Percentiles rank a stretch among this genome's conserved stretches.
These are phyloP conservation scores for Kazachstania sp. DNA, from an alignment of 1,139 yeast genomes.

Conservation along the genomic window DNA sequence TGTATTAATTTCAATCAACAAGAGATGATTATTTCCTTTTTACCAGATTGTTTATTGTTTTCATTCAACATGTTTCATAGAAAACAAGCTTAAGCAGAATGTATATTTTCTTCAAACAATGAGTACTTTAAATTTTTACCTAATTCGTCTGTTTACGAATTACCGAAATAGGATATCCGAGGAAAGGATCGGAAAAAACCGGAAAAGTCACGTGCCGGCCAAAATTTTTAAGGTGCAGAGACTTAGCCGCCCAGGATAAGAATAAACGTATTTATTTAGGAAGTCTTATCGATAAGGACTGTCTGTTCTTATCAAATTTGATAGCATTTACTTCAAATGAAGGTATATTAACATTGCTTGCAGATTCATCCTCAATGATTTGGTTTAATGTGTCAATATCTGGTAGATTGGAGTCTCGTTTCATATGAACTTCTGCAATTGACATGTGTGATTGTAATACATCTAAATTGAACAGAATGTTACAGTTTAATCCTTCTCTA, in stretches of 20 bases:
- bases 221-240: background rate
- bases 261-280: background rate
- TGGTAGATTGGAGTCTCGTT: background rate
- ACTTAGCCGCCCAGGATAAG: background rate
- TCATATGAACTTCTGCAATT: constrained; percentile 1
- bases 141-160: constrained; percentile 10
- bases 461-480: background rate
- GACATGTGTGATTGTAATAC: constrained; percentile 4
- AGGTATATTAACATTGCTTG: background rate
- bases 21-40: background rate
- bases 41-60: background rate
- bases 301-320: constrained; percentile 8
- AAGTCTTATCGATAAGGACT: constrained; percentile 3
- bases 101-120: background rate
- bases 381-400: background rate
- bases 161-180: constrained; percentile 6
- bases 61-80: too few relatives aligned
- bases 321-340: constrained; percentile 1
- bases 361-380: background rate
- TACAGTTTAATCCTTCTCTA: background rate
- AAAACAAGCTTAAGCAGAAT: background rate
- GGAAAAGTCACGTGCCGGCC: too few relatives aligned
- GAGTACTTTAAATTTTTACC: constrained; percentile 2
- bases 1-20: background rate
- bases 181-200: background rate